Evolutionary conservation across 768 basidiomycete genomes (phyloP).

Genomic region (Rhizopogon vulgaris): DNA sequence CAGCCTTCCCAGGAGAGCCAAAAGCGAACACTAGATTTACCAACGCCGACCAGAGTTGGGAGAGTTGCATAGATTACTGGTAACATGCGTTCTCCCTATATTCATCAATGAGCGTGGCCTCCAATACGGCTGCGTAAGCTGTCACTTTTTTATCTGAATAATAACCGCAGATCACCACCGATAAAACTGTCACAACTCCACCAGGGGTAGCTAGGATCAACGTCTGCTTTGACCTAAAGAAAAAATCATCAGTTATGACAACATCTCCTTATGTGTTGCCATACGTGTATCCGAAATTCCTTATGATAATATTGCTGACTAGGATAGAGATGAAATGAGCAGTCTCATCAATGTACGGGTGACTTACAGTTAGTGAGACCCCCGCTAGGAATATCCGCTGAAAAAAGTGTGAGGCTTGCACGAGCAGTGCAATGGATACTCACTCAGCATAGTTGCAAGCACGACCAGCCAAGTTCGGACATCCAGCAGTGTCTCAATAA

Average conservation of each 20-base stretch:
- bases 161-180: constrained; percentile 16
- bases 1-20: background rate
- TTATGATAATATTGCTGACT: constrained; percentile 18
- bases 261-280: background rate
- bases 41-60: constrained; percentile 14
- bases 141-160: constrained; percentile 17
- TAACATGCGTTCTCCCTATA: constrained; percentile 15
- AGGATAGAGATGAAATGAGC: background rate
- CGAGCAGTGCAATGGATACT: background rate
- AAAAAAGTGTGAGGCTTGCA: background rate
- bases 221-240: constrained; percentile 11
- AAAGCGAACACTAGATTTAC: background rate
- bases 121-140: background rate
- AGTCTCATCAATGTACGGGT: background rate
- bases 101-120: background rate
- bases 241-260: background rate
- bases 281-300: constrained; percentile 16
- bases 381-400: constrained; percentile 18
- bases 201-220: constrained; percentile 19
- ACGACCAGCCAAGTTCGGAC: constrained; percentile 23
- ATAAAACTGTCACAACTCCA: constrained; percentile 15
- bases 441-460: constrained; percentile 20
- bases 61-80: constrained; percentile 15
- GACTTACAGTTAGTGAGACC: constrained; percentile 13
- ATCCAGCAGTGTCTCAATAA: constrained; percentile 19